phyloP scores from a whole-genome alignment of 352 stramenopile species.

The Globisporangium camurandrum region DNA sequence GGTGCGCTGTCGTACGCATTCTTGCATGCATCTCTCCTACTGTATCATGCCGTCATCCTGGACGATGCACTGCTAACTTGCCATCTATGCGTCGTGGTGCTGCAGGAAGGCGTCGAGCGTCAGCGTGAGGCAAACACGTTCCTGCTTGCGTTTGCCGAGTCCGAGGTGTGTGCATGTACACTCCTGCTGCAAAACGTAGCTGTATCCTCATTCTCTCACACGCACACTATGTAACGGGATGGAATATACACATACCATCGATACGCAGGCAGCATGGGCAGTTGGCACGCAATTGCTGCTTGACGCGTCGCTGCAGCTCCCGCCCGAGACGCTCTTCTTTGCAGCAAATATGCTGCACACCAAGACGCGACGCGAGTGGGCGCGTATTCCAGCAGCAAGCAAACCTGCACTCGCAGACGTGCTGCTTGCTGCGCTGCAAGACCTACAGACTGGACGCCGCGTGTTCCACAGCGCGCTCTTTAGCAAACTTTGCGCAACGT shows the following conservation, averaged over 20 bases:
- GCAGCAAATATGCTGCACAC: conserved; percentile 68
- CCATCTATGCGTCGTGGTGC: not conserved
- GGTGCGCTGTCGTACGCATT: conserved; percentile 34
- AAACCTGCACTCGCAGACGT: conserved; percentile 27
- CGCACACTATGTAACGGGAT: too few relatives aligned
- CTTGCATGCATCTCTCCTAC: conserved; percentile 1
- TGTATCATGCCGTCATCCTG: not conserved
- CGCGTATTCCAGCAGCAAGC: conserved; percentile 26
- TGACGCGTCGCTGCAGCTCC: conserved; percentile 34
- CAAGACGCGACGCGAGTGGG: conserved; percentile 60
- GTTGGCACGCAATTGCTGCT: conserved; percentile 41
- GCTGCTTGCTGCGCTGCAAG: conserved; percentile 29
- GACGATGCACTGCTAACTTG: not conserved
- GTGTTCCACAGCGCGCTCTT: conserved; percentile 29
- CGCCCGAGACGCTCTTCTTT: conserved; percentile 60
- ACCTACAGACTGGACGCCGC: conserved; percentile 17
- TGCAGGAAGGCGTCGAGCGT: conserved; percentile 43
- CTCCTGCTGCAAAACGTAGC: too few relatives aligned
- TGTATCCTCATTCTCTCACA: too few relatives aligned
- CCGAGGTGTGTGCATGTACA: conserved; percentile 23
- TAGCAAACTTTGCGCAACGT: conserved; percentile 52
- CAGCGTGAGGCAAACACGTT: conserved; percentile 70
- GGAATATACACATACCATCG: too few relatives aligned
- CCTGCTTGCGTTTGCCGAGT: conserved; percentile 42
- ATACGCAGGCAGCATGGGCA: conserved; percentile 32